A percentile compares a stretch with the other conserved stretches of the same genome.
phyloP scores from a whole-genome alignment of 208 protist species.

The Wallacemonas sp. region DNA sequence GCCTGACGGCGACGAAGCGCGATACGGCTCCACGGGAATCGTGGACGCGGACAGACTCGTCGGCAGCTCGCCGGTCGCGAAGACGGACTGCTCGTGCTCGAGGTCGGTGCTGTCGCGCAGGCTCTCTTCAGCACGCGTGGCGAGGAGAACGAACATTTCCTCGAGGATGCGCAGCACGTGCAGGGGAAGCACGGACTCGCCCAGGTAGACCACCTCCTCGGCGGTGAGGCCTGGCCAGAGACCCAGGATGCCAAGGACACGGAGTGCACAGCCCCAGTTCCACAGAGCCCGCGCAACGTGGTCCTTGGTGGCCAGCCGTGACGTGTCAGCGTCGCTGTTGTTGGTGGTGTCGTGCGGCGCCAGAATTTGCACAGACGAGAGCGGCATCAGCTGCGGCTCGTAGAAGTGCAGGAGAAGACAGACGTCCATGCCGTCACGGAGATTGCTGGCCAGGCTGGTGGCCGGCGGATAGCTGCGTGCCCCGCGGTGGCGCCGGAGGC shows the following conservation, averaged over 20 bases:
- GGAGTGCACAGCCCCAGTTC: conserved; percentile 25
- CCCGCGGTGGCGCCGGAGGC: neutral
- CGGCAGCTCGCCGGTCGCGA: neutral
- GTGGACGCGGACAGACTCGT: conserved; percentile 4
- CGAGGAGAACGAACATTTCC: conserved; percentile 73
- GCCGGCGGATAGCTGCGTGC: neutral
- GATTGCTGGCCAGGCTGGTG: neutral
- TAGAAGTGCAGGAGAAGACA: conserved; percentile 61
- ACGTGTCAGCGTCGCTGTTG: neutral
- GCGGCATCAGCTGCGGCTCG: conserved; percentile 43
- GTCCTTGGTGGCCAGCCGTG: too few species aligned
- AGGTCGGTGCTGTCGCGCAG: conserved; percentile 36
- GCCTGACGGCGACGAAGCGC: neutral
- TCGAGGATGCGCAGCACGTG: conserved; percentile 70
- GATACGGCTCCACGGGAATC: conserved; percentile 8
- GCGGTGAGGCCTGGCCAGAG: conserved; percentile 43
- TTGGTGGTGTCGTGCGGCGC: neutral
- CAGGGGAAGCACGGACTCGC: conserved; percentile 51
- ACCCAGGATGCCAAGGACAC: conserved; percentile 36
- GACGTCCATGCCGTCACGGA: conserved; percentile 39
- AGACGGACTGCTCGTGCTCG: conserved; percentile 13
- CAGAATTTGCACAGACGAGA: conserved; percentile 20
- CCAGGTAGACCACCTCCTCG: conserved; percentile 55
- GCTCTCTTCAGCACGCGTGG: conserved; percentile 65
- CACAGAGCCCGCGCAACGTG: conserved; percentile 19